Base-by-base conservation (phyloP, 768 basidiomycete species). In the Mycena latifolia region DNA sequence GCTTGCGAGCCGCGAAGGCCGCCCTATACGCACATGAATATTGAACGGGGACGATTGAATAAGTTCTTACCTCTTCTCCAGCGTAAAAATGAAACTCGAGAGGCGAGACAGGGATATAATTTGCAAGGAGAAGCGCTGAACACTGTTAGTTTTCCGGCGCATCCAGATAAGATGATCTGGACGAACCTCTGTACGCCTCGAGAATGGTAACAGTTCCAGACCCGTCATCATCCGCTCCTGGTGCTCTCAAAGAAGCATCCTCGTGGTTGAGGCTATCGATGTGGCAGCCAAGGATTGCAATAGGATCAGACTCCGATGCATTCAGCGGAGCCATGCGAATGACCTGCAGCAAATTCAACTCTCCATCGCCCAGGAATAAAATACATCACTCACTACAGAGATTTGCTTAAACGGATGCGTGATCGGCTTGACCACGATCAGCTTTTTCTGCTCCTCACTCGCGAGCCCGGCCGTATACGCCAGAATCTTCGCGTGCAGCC, bases 41-140 rank as follows among this genome's bases (percentile, higher is more conserved):
- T n/a, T n/a, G n/a, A n/a, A n/a, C n/a, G n/a, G n/a, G n/a, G n/a
- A n/a, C n/a, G n/a, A n/a, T n/a, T n/a, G n/a, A n/a, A n/a, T n/a
- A n/a, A n/a, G n/a, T n/a, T n/a, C n/a, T n/a, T 77, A 80, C 67
- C n/a, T n/a, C n/a, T n/a, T n/a, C n/a, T n/a, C n/a, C n/a, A n/a
- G n/a, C n/a, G n/a, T n/a, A n/a, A n/a, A 77, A 79, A 48, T 77
- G 76, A 63, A 78, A 79, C 54, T 79, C 76, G 18, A 80, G 63
- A 2, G 77, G 71, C 24, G 69, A 73, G 3, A 52, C 65, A 14
- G 78, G 78, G 77, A 74, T n/a, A 74, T 78, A 55, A 75, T 75
- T 39, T 5, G n/a, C 27, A 2, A 50, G 31, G 27, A 71, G 55
- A 8, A 71, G 46, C 8, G 43, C 69, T 68, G 29, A n/a, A 3